Conservation (phyloP, 1,284 basidiomycete species). For the Tylopilus sp. region DNA sequence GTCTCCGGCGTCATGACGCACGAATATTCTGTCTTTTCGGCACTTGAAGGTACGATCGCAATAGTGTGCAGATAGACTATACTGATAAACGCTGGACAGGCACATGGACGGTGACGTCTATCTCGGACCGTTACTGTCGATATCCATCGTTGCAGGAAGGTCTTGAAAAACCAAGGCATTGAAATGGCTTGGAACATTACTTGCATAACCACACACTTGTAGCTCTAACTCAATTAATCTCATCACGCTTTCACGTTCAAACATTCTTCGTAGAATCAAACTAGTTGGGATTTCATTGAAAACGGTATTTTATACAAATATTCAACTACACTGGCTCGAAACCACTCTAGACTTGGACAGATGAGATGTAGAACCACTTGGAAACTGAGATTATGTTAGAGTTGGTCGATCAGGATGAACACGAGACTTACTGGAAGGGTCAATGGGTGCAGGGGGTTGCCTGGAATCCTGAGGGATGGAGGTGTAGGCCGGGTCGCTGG, state of each 20-base stretch:
- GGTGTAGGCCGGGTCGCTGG: conserved; percentile 75
- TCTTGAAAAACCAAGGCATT: conserved; percentile 44
- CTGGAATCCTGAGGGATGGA: conserved; percentile 84
- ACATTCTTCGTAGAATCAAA: neutral
- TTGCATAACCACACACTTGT: conserved; percentile 44
- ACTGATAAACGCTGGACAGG: conserved; percentile 57
- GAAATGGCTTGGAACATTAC: conserved; percentile 18
- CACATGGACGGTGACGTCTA: conserved; percentile 93
- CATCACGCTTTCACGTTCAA: conserved; percentile 7
- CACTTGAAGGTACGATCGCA: conserved; percentile 79
- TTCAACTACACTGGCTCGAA: neutral
- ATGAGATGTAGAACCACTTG: conserved; percentile 93
- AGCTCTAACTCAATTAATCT: conserved; percentile 32
- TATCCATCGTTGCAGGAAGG: conserved; percentile 69
- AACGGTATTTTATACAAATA: conserved; percentile 7
- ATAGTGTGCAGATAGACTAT: neutral
- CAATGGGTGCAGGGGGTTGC: conserved; percentile 87
- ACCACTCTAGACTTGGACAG: conserved; percentile 72
- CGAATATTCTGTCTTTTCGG: conserved; percentile 90
- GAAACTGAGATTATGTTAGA: conserved; percentile 69
- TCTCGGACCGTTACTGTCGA: conserved; percentile 86
- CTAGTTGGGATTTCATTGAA: conserved; percentile 14
- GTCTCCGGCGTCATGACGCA: conserved; percentile 83
- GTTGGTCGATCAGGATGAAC: conserved; percentile 4
- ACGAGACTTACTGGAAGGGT: conserved; percentile 80